phyloP scores from a whole-genome alignment of 306 rosid species.

The Trifolium subterraneum region DNA sequence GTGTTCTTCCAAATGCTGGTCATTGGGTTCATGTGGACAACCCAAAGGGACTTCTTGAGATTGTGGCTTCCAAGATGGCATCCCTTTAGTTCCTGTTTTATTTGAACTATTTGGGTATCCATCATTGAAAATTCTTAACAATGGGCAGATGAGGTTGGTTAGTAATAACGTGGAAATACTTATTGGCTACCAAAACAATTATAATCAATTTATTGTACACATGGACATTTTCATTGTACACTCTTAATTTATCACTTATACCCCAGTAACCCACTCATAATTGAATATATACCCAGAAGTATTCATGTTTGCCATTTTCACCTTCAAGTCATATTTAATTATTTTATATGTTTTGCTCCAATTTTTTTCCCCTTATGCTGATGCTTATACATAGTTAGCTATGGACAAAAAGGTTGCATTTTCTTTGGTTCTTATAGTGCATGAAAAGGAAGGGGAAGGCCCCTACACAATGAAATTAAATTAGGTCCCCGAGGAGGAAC shows the following conservation, averaged over 20 bases:
- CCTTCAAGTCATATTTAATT: background rate
- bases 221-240: background rate
- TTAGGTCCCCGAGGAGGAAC: too few relatives aligned
- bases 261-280: background rate
- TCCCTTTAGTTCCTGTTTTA: conserved; percentile 50
- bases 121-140: background rate
- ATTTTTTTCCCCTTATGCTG: too few relatives aligned
- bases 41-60: conserved; percentile 85
- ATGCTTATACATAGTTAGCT: too few relatives aligned
- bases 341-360: too few relatives aligned
- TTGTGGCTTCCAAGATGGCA: conserved; percentile 71
- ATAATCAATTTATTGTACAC: background rate
- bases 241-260: background rate
- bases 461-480: too few relatives aligned
- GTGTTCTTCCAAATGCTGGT: conserved; percentile 82
- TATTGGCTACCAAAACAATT: background rate
- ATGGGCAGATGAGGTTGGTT: background rate
- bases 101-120: conserved; percentile 19
- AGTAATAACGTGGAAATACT: background rate
- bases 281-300: background rate
- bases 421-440: too few relatives aligned
- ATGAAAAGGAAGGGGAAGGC: too few relatives aligned
- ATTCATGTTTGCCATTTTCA: background rate
- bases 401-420: too few relatives aligned
- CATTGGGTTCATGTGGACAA: conserved; percentile 99